phyloP scores from a whole-genome alignment of 768 basidiomycete genomes.

The Mycena vitilis region DNA sequence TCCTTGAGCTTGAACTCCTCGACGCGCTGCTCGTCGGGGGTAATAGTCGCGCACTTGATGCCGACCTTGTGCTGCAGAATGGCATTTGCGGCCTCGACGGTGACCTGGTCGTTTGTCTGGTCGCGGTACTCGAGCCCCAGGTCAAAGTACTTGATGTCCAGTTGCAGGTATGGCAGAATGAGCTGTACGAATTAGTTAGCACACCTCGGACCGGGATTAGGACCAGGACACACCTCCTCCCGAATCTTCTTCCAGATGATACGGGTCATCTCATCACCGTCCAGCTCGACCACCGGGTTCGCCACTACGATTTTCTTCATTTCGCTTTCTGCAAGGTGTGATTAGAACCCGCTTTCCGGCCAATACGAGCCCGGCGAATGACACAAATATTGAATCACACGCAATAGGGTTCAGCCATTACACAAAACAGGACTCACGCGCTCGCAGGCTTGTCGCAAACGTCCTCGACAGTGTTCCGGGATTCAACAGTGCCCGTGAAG shows the following conservation, averaged over 20 bases:
- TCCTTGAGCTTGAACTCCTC: slow-evolving; percentile 98
- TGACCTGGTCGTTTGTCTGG: slow-evolving; percentile 94
- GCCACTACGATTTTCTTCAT: slow-evolving; percentile 78
- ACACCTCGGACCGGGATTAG: slow-evolving; percentile 3
- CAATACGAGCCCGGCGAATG: slow-evolving; percentile 12
- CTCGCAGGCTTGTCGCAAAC: slow-evolving; percentile 20
- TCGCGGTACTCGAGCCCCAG: slow-evolving; percentile 96
- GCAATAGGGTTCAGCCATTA: neutral
- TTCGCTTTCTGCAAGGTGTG: slow-evolving; percentile 34
- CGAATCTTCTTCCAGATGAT: slow-evolving; percentile 99
- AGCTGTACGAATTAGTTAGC: slow-evolving; percentile 62
- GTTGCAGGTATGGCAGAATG: slow-evolving; percentile 92
- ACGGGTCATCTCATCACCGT: slow-evolving; percentile 99
- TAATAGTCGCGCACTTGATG: slow-evolving; percentile 99
- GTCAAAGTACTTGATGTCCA: slow-evolving; percentile 99
- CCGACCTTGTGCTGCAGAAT: slow-evolving; percentile 96
- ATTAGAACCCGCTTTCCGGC: slow-evolving; percentile 9
- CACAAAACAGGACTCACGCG: slow-evolving; percentile 20
- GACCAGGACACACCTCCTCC: slow-evolving; percentile 74
- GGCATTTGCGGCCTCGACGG: slow-evolving; percentile 93
- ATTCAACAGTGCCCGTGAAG: neutral
- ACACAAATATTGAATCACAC: neutral
- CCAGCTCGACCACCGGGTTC: slow-evolving; percentile 94
- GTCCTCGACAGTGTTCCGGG: slow-evolving; percentile 9
- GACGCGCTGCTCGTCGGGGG: slow-evolving; percentile 96